phyloP scores from a whole-genome alignment of 2,329 filamentous ascomycete species.

The Pseudogymnoascus verrucosus region DNA sequence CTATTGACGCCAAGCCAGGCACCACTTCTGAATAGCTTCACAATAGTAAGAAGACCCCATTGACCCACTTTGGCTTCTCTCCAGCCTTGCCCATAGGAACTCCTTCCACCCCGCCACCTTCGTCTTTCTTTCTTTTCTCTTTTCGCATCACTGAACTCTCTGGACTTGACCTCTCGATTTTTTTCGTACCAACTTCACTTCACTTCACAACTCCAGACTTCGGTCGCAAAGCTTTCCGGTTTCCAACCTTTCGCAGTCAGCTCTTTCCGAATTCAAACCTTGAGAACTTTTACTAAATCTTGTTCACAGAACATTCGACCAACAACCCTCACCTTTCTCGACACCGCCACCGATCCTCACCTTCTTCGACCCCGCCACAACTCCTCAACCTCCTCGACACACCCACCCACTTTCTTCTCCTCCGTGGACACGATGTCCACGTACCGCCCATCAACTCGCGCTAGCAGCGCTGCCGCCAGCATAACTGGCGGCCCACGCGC shows the following conservation, averaged over 20 bases:
- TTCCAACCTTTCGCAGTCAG: background rate
- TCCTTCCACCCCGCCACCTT: background rate
- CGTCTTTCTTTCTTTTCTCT: background rate
- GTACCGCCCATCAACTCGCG: background rate
- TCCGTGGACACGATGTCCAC: background rate
- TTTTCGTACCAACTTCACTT: slow-evolving; percentile 1
- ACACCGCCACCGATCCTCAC: background rate
- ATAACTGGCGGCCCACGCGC: background rate
- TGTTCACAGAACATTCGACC: background rate
- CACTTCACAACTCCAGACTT: slow-evolving; percentile 2
- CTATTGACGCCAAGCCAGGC: slow-evolving; percentile 1
- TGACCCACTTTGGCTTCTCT: background rate
- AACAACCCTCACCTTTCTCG: background rate
- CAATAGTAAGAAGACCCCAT: slow-evolving; percentile 12
- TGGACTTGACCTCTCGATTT: slow-evolving; percentile 4
- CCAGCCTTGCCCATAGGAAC: background rate
- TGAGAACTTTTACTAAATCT: background rate
- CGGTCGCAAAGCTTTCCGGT: background rate
- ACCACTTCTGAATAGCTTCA: slow-evolving; percentile 12
- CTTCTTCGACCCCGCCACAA: background rate
- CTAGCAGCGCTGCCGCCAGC: slow-evolving; percentile 3
- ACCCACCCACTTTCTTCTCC: background rate
- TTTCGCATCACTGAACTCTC: background rate
- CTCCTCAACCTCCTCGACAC: background rate
- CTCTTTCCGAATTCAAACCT: background rate